A percentile compares a stretch with the other conserved stretches of the same genome.
phyloP scores from a whole-genome alignment of 768 basidiomycete genomes.

The Suillus subluteus region DNA sequence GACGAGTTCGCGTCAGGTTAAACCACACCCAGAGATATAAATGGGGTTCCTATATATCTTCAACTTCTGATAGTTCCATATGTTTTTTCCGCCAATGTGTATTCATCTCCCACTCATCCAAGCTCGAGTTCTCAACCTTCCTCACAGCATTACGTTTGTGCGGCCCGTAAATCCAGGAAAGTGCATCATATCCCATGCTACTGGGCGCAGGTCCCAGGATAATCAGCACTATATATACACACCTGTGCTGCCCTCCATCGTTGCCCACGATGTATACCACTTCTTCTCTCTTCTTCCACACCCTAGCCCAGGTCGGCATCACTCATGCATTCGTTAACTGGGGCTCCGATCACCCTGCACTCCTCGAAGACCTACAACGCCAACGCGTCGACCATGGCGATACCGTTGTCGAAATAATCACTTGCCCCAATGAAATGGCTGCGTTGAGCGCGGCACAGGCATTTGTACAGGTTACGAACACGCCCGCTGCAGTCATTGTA shows the following conservation, averaged over 20 bases:
- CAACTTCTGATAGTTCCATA: not conserved
- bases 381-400: slow-evolving; percentile 44
- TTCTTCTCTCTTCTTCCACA: slow-evolving; percentile 62
- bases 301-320: slow-evolving; percentile 58
- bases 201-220: slow-evolving; percentile 1
- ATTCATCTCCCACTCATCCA: slow-evolving; percentile 2
- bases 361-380: slow-evolving; percentile 69
- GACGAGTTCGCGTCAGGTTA: not conserved
- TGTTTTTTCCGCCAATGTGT: not conserved
- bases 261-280: slow-evolving; percentile 51
- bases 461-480: slow-evolving; percentile 66
- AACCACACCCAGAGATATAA: not conserved
- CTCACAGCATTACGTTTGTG: not conserved
- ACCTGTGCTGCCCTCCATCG: not conserved
- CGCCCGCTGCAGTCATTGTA: slow-evolving; percentile 71
- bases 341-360: slow-evolving; percentile 75
- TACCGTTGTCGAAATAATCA: slow-evolving; percentile 57
- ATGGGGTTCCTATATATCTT: too few relatives aligned
- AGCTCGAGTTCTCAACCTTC: not conserved
- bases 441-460: slow-evolving; percentile 74
- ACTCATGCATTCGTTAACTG: slow-evolving; percentile 77
- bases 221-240: slow-evolving; percentile 1
- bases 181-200: not conserved
- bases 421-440: slow-evolving; percentile 79
- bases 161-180: slow-evolving; percentile 5